phyloP scores from a whole-genome alignment of 306 rosid species.

The Morella rubra region DNA sequence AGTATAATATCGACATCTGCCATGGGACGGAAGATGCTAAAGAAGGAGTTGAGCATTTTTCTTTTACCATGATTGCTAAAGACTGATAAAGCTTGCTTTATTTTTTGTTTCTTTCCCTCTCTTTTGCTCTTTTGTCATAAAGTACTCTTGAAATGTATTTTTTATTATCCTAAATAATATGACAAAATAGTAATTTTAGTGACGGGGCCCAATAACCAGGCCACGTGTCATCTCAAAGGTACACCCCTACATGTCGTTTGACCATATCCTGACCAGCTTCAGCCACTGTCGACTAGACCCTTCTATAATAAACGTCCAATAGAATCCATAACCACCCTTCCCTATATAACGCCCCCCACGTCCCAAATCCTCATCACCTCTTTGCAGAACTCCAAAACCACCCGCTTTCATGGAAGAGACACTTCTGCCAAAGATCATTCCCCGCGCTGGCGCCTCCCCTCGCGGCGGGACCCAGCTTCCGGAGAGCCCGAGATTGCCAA shows the following conservation, averaged over 20 bases:
- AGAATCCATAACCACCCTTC: constrained; percentile 5
- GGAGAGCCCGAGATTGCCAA: constrained; percentile 89
- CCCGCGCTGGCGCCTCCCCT: constrained; percentile 41
- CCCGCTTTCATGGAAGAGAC: constrained; percentile 54
- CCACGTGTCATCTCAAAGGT: constrained; percentile 20
- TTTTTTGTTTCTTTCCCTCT: too few relatives aligned
- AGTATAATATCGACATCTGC: too few relatives aligned
- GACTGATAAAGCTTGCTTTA: too few relatives aligned
- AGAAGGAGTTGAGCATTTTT: too few relatives aligned
- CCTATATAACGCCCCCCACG: constrained; percentile 6
- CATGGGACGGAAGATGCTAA: too few relatives aligned
- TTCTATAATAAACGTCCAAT: not conserved
- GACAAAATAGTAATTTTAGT: not conserved
- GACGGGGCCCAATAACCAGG: not conserved
- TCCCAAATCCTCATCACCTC: constrained; percentile 24
- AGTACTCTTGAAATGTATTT: too few relatives aligned
- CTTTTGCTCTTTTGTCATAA: too few relatives aligned
- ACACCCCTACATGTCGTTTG: constrained; percentile 42
- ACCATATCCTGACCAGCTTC: constrained; percentile 37
- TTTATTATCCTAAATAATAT: too few relatives aligned
- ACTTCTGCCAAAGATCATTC: constrained; percentile 36
- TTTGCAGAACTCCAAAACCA: not conserved
- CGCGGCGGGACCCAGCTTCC: constrained; percentile 51
- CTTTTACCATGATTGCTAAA: too few relatives aligned
- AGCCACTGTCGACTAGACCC: constrained; percentile 28